Base-by-base conservation (phyloP, 495 filamentous ascomycete species). In the Penicillium ucsense region DNA sequence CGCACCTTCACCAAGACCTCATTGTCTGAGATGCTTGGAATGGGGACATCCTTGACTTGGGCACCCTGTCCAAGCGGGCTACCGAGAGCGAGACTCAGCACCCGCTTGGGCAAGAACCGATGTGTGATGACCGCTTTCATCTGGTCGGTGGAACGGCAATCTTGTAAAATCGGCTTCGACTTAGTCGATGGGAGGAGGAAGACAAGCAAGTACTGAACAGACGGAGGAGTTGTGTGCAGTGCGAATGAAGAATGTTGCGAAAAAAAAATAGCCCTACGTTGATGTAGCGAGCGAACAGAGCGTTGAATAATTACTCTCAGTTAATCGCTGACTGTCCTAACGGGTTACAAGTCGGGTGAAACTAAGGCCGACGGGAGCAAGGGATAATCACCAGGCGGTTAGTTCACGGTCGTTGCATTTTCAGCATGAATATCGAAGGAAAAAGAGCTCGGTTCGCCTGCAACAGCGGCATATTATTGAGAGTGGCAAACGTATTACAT, bases 1-100 rank as follows among this genome's bases (percentile, higher is more conserved):
- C 74, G 67, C 20, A 65, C 62, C 6, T 59, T 50, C 50, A 78
- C 67, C 31, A 76, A 59, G 34, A 77, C 46, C 43, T 75, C 67
- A 32, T 68, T 64, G 6, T 57, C 53, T 6, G 31, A 11, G 6
- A 51, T 47, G 5, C 33, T 33, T 20, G 48, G 48, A 27, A 50
- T 38, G 5, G 42, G 42, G n/a, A 46, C n/a, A n/a, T n/a, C n/a
- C n/a, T n/a, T n/a, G n/a, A n/a, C n/a, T n/a, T n/a, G n/a, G n/a
- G n/a, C n/a, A n/a, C n/a, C n/a, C n/a, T n/a, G n/a, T n/a, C n/a
- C 35, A 3, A 31, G 35, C 29, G 47, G 34, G 28, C 10, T 38
- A 20, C 41, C 29, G 35, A 44, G 42, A 44, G 42, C 42, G 42
- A 44, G 33, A 44, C 42, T 44, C 31, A 44, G 42, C 12, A 44